Evolutionary conservation across 345 rosid species (phyloP), one percentile per base, ranked within the genome.

Genomic region (Noccaea caerulescens): DNA sequence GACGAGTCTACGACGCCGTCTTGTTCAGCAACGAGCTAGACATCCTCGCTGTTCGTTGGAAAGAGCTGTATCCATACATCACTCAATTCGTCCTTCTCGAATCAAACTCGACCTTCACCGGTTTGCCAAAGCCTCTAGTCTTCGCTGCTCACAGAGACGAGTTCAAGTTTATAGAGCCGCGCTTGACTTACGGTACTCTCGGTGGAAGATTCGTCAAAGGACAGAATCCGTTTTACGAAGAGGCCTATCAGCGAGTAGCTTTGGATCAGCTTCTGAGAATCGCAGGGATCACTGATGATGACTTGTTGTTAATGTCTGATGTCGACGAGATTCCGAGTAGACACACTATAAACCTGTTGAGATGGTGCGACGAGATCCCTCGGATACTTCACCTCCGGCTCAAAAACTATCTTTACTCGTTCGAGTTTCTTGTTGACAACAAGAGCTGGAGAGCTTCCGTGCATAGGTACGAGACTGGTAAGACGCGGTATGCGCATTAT

Each of bases 371-470:
- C 45, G 93, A 84, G 62, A 81, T 76, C 13, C 97, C 97, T 27
- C 72, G 71, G 34, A 58, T 91, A 6, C 87, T 91, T 56, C 97
- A 91, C 60, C 81, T 91, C 45, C 80, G 82, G 58, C 83, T 91
- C 54, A 88, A 84, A 80, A 91, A 91, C 72, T 91, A 91, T 83
- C 88, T 91, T 20, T 91, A 88, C 60, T 91, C 96, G 0, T 91
- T 87, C n/a, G 97, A 91, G 68, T 91, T 87, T 71, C 84, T 83
- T 6, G 77, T 84, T 71, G 97, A 91, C 59, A 80, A 76, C 63
- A 85, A 84, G 69, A 88, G 96, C 83, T 91, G 97, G 97, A 88
- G 97, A 76, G 93, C 96, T 43, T 88, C 97, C 0, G 81, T 91
- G 4, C 97, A 91, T 64, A 77, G 89, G 49, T 88, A 88, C 44